Evolutionary conservation across 768 basidiomycete species (phyloP).

Genomic region (Suillus americanus): DNA sequence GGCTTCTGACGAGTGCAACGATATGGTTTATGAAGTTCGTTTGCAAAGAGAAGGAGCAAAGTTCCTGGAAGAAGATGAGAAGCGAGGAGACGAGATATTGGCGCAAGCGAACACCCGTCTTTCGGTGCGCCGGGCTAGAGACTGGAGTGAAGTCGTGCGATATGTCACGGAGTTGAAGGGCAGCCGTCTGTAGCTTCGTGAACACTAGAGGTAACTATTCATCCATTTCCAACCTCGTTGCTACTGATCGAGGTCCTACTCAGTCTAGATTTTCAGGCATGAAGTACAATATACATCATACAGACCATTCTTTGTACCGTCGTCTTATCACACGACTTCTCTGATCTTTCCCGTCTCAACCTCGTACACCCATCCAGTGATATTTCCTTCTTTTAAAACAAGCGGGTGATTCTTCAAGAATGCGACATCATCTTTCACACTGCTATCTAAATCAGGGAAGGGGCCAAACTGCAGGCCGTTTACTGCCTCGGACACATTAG

Average conservation of each 20-base stretch:
- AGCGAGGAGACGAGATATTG: conserved; percentile 32
- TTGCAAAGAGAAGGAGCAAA: conserved; percentile 46
- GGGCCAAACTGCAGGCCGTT: conserved; percentile 56
- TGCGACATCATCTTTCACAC: conserved; percentile 56
- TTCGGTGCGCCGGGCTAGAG: conserved; percentile 47
- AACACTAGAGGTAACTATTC: background rate
- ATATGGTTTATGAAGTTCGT: conserved; percentile 53
- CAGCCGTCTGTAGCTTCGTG: background rate
- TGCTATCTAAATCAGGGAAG: conserved; percentile 41
- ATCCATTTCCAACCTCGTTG: background rate
- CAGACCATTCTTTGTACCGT: background rate
- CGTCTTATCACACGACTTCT: conserved; percentile 5
- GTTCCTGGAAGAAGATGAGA: conserved; percentile 55
- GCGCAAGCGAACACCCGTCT: conserved; percentile 44
- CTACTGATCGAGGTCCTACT: background rate
- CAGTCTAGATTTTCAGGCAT: background rate
- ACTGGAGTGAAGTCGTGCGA: conserved; percentile 58
- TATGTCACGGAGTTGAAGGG: conserved; percentile 5
- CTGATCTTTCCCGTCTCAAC: conserved; percentile 61
- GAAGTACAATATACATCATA: background rate
- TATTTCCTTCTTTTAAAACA: conserved; percentile 48
- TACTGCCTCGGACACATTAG: conserved; percentile 39
- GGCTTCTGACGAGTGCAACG: conserved; percentile 44
- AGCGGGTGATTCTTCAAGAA: conserved; percentile 58
- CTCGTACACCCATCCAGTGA: conserved; percentile 71